Evolutionary conservation across 441 rosid species (phyloP).

Genomic region (Croton setiger): DNA sequence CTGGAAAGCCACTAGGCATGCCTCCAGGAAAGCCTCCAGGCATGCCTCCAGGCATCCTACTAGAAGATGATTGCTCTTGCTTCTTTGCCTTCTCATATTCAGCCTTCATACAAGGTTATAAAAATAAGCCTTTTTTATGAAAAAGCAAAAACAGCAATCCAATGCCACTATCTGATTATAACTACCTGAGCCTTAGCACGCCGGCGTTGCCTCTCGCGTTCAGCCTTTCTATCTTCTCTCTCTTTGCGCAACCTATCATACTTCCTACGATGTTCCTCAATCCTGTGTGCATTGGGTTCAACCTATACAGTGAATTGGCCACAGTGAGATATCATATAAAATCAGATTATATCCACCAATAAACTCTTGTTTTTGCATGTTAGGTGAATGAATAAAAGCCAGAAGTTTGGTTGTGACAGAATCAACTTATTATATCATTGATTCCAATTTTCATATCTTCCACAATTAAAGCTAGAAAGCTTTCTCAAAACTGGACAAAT

Average conservation of each 20-base stretch:
- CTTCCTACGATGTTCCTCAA: conserved; percentile 94
- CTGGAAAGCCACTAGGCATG: conserved; percentile 48
- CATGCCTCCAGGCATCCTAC: conserved; percentile 57
- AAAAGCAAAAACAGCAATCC: conserved; percentile 6
- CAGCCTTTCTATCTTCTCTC: conserved; percentile 72
- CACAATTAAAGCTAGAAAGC: not conserved
- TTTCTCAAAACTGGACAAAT: not conserved
- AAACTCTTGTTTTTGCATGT: not conserved
- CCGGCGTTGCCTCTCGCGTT: conserved; percentile 64
- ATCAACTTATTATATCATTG: not conserved
- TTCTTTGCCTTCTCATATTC: conserved; percentile 92
- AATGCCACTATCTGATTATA: not conserved
- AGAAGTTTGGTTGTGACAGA: not conserved
- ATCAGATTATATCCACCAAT: not conserved
- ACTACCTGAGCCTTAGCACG: conserved; percentile 93
- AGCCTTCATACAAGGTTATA: conserved; percentile 46
- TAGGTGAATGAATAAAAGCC: not conserved
- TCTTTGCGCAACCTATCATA: conserved; percentile 84
- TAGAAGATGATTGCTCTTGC: conserved; percentile 83
- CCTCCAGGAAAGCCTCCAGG: conserved; percentile 54
- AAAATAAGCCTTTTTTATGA: not conserved
- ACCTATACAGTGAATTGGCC: conserved; percentile 48
- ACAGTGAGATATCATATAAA: not conserved
- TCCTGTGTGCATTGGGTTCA: conserved; percentile 82
- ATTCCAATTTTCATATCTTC: not conserved